Base-by-base conservation (phyloP, 1,284 basidiomycete genomes). In the Baeospora myosura region DNA sequence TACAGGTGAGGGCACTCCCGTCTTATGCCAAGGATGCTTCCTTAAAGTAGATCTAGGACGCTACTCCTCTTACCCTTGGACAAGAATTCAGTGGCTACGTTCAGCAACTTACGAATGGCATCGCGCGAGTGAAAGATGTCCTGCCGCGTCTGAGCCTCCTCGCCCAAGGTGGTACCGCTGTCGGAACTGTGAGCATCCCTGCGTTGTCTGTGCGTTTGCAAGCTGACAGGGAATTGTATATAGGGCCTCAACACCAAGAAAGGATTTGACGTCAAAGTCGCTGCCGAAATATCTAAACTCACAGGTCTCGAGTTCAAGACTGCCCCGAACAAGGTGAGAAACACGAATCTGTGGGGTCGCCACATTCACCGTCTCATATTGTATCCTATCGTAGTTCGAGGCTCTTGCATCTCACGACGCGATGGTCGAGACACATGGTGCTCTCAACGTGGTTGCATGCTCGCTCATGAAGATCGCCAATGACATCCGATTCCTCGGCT, bases 381-480 rank as follows among this genome's bases (percentile, higher is more conserved):
- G 31, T 2, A 20, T 37, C 5, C 30, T 31, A 34, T 18, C 7
- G 32, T 53, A 91, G 89, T 98, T 98, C 53, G 96, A 98, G 66
- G 95, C 94, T 3, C 81, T 98, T 43, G 96, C 96, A 22, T 74
- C 88, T 14, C 96, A 98, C 64, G 96, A 99, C 65, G 96, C 96
- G 3, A 80, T 98, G 45, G 93, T 98, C 14, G 96, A 98, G 69
- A 84, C 93, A 8, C 94, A 95, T 45, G 96, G 96, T 45, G 94
- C 94, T 7, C 75, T 99, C 51, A 98, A 98, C 66, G 87, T 88
- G 32, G 65, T 99, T 43, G 96, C 96, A 12, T 89, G 87, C 56
- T 96, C 92, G 23, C 69, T 98, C 49, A 97, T 98, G 92, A 99
- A 99, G 76, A 98, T 98, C 56, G 96, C 95, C 44, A 98, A 99